Evolutionary conservation across 2,329 filamentous ascomycete genomes (phyloP).

Genomic region (Clarireedia paspali): DNA sequence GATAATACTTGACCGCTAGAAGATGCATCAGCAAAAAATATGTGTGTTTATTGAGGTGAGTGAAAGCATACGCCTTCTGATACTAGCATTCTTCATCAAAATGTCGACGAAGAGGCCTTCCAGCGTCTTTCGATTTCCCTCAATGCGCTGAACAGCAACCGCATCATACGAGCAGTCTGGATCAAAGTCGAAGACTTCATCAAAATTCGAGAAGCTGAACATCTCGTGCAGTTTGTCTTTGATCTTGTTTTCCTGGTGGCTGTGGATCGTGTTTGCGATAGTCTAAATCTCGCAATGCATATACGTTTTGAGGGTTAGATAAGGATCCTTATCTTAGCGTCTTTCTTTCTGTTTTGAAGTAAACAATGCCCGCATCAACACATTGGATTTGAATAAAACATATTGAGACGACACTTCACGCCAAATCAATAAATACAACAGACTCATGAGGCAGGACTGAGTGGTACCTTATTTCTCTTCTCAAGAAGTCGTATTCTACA

Average conservation of each 20-base stretch:
- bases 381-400: conserved; percentile 3
- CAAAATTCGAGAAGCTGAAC: conserved; percentile 59
- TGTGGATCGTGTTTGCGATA: no score
- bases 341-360: conserved; percentile 9
- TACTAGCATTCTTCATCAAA: conserved; percentile 61
- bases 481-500: no score
- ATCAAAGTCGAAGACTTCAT: conserved; percentile 57
- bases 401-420: not conserved
- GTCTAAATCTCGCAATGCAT: not conserved
- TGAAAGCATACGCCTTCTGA: conserved; percentile 54
- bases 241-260: no score
- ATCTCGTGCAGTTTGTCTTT: conserved; percentile 31
- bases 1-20: conserved; percentile 57
- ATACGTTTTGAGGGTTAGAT: conserved; percentile 8
- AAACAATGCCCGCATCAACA: conserved; percentile 6
- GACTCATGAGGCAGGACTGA: not conserved
- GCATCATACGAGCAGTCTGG: conserved; percentile 55
- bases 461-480: not conserved
- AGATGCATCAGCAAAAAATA: not conserved
- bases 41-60: conserved; percentile 1
- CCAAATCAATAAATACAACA: not conserved
- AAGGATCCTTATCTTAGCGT: conserved; percentile 19
- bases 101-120: conserved; percentile 76
- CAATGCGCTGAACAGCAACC: conserved; percentile 53
- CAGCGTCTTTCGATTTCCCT: conserved; percentile 57